phyloP scores from a whole-genome alignment of 2,329 filamentous ascomycete species.

The Cryphonectria japonica region DNA sequence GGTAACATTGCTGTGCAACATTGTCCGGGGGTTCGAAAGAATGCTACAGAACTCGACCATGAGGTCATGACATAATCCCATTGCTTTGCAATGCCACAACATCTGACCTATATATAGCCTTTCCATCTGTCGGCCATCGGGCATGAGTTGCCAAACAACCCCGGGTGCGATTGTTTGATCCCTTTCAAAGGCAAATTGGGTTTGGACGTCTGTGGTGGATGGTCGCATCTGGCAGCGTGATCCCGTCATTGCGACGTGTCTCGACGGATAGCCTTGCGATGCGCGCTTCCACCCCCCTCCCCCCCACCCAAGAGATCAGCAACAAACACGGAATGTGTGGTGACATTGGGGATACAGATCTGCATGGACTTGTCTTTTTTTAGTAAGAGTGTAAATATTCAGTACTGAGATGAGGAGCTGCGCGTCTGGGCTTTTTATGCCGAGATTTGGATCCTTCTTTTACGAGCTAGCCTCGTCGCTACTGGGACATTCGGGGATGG shows the following conservation, averaged over 20 bases:
- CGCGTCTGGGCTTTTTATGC: background rate
- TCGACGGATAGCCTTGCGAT: background rate
- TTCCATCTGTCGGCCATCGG: background rate
- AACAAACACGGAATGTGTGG: no score
- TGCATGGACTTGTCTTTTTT: background rate
- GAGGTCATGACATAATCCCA: background rate
- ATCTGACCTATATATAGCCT: background rate
- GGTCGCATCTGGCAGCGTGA: background rate
- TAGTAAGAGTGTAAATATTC: background rate
- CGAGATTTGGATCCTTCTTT: background rate
- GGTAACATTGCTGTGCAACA: background rate
- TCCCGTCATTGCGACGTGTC: background rate
- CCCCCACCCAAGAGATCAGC: background rate
- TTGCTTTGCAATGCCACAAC: background rate
- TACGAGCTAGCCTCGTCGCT: slow-evolving; percentile 11
- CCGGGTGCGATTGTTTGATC: background rate
- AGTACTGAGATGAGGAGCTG: background rate
- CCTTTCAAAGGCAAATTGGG: background rate
- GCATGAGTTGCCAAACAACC: background rate
- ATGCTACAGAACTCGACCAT: background rate
- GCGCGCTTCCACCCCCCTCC: background rate
- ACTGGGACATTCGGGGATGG: background rate
- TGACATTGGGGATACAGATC: background rate
- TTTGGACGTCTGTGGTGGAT: background rate
- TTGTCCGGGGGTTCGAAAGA: background rate